Base-by-base conservation (phyloP, 352 stramenopile genomes). In the Phytopythium oedochilum region DNA sequence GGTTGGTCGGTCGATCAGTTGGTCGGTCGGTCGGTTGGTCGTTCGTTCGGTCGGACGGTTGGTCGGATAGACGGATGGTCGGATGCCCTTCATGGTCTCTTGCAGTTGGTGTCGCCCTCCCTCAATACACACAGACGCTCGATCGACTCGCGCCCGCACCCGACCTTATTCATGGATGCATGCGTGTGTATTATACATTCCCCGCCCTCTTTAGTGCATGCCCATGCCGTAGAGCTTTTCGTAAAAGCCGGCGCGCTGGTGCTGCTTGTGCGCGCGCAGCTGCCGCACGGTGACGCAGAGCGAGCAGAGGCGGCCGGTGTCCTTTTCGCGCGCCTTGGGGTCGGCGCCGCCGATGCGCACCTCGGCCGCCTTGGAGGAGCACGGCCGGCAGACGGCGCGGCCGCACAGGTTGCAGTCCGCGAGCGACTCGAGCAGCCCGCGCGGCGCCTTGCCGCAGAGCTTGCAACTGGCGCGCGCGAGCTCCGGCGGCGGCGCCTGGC, bases 281-380 rank as follows among this genome's bases (percentile, higher is more conserved):
- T 89, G 71, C 55, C 83, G 73, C 55, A 94, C 82, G 11, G 79
- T 92, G 70, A 68, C 80, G 74, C 84, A 94, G 36, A 91, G 78
- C 32, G 54, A 78, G 69, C 84, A 94, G 39, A 91, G 71, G 5
- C 80, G 66, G 3, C 75, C 82, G 32, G 68, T 64, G 22, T 88
- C 76, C 55, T 88, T 87, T 35, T 93, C 80, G 55, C 83, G 86
- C 20, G 66, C 44, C 40, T 56, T 48, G 5, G n/a, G n/a, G n/a
- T n/a, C n/a, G n/a, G n/a, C n/a, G n/a, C n/a, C n/a, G n/a, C 48
- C 60, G 36, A 74, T 71, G 35, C 84, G 83, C 52, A 91, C 73
- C 48, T 94, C 84, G 17, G 71, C 70, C 35, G 78, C 73, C 56
- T 88, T 89, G 58, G 89, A 73, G 25, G 82, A 94, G 71, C 81